These are phyloP conservation scores for Kluyveromyces lactis DNA, from an alignment of 805 yeast species.

Conservation along the genomic window DNA sequence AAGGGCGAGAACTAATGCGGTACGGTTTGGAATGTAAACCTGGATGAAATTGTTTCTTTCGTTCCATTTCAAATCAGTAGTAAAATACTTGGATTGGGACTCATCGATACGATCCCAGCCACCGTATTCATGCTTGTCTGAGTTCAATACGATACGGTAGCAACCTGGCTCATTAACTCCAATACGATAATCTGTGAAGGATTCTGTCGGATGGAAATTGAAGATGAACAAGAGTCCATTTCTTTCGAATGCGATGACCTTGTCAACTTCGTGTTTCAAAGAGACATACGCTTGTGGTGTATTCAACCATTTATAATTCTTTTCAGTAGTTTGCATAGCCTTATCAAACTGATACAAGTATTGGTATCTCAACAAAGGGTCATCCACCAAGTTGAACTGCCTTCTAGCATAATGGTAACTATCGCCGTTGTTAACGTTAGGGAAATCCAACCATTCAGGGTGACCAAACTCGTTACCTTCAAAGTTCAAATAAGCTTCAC, in stretches of 20 bases:
- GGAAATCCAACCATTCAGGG: constrained; percentile 98
- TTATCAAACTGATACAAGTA: constrained; percentile 74
- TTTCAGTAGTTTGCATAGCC: constrained; percentile 74
- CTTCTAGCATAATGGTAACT: constrained; percentile 92
- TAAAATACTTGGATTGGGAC: constrained; percentile 45
- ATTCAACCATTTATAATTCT: constrained; percentile 61
- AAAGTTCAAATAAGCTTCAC: constrained; percentile 91
- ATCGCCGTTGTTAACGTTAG: constrained; percentile 79
- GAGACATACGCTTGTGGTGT: constrained; percentile 77
- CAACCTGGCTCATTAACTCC: constrained; percentile 81
- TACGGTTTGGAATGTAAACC: constrained; percentile 73
- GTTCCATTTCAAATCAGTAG: constrained; percentile 77
- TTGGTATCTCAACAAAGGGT: constrained; percentile 70
- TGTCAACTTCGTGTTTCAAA: constrained; percentile 81
- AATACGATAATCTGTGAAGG: constrained; percentile 77
- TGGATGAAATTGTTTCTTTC: constrained; percentile 66
- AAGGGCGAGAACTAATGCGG: constrained; percentile 52
- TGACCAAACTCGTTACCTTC: constrained; percentile 99
- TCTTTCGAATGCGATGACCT: constrained; percentile 82
- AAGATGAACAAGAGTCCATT: constrained; percentile 77
- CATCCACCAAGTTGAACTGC: constrained; percentile 82
- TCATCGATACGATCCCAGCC: constrained; percentile 73
- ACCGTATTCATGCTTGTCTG: constrained; percentile 66
- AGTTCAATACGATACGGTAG: constrained; percentile 65
- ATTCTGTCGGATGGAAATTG: constrained; percentile 82